phyloP scores from a whole-genome alignment of 306 rosid species.

The Echinosophora koreensis region DNA sequence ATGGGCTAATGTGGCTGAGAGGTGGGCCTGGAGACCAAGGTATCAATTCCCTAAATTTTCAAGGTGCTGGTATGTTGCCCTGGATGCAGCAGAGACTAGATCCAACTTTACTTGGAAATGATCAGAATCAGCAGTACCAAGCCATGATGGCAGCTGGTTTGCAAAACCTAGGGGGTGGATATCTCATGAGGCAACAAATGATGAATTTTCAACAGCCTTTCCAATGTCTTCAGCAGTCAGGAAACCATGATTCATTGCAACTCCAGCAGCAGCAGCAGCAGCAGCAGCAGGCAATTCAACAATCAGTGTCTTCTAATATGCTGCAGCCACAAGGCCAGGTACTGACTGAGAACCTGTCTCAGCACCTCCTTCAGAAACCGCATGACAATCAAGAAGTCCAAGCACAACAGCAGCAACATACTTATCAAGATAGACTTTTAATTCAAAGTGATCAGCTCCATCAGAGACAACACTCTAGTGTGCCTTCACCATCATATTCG shows the following conservation, averaged over 20 bases:
- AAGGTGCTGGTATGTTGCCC: conserved; percentile 76
- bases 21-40: conserved; percentile 81
- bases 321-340: conserved; percentile 67
- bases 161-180: conserved; percentile 79
- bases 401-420: conserved; percentile 65
- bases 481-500: conserved; percentile 71
- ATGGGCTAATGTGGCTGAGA: conserved; percentile 83
- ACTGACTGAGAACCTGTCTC: conserved; percentile 69
- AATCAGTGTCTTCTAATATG: conserved; percentile 58
- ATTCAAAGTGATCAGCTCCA: conserved; percentile 72
- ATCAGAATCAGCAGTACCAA: conserved; percentile 85
- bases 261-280: conserved; percentile 77
- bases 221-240: conserved; percentile 70
- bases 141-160: conserved; percentile 86
- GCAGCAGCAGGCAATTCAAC: conserved; percentile 69
- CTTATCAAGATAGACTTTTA: conserved; percentile 61
- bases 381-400: conserved; percentile 71
- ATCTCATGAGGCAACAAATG: conserved; percentile 78
- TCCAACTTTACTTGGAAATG: conserved; percentile 70
- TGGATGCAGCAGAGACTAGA: conserved; percentile 96
- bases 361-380: conserved; percentile 72
- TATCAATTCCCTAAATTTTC: conserved; percentile 74
- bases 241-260: conserved; percentile 68
- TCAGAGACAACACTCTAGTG: conserved; percentile 64
- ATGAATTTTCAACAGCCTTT: conserved; percentile 83